These are phyloP conservation scores for Calonectria crousiana DNA, from an alignment of 2,329 filamentous ascomycete species.

Conservation along the genomic window DNA sequence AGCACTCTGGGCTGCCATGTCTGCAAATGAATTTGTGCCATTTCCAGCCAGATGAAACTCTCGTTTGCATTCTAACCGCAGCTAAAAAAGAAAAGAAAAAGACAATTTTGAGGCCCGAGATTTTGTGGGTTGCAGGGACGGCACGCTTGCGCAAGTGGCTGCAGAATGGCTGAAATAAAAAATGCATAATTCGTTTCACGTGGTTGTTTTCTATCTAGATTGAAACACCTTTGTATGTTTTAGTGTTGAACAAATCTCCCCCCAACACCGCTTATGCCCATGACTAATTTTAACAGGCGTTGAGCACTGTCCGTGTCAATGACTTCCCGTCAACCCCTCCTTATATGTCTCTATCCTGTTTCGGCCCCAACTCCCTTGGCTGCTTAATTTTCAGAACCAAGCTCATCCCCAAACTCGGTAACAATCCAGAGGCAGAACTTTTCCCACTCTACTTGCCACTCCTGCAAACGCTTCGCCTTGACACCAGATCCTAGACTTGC, in stretches of 20 bases:
- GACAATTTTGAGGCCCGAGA: not conserved
- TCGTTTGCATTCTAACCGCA: not conserved
- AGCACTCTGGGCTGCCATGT: not conserved
- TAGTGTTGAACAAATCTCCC: slow-evolving; percentile 21
- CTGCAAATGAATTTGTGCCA: not conserved
- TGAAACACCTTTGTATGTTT: not conserved
- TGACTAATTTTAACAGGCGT: slow-evolving; percentile 5
- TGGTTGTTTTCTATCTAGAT: not conserved
- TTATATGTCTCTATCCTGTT: not conserved
- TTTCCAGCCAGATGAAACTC: not conserved
- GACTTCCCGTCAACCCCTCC: not conserved
- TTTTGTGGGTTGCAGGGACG: not conserved
- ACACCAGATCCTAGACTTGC: slow-evolving; percentile 78
- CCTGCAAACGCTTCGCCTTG: slow-evolving; percentile 78
- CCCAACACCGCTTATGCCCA: not conserved
- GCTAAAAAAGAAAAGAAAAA: not conserved
- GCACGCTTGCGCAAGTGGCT: not conserved
- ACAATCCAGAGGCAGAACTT: slow-evolving; percentile 92
- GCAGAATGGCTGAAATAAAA: not conserved
- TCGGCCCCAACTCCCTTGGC: not conserved
- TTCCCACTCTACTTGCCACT: slow-evolving; percentile 89
- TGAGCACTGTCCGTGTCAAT: slow-evolving; percentile 9
- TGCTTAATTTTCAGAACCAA: slow-evolving; percentile 48
- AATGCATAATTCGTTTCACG: not conserved
- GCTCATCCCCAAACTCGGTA: slow-evolving; percentile 78